Conservation (phyloP, 1,284 basidiomycete species). For the Austroboletus niveus region DNA sequence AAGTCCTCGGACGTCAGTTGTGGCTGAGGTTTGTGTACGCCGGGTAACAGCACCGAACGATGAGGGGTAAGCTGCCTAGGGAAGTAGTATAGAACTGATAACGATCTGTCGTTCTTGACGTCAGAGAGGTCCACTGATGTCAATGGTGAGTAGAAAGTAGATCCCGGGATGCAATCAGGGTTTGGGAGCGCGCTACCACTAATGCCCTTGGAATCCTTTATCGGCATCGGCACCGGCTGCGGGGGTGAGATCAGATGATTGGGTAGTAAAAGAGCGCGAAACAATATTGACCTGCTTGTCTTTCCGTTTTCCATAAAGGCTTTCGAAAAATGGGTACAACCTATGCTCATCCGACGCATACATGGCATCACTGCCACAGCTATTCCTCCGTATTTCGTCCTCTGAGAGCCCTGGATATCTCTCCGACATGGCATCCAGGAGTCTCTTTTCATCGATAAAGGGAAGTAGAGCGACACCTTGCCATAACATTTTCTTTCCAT, state of each 20-base stretch:
- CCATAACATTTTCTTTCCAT: slow-evolving; percentile 99
- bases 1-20: slow-evolving; percentile 71
- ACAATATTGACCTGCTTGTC: slow-evolving; percentile 63
- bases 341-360: slow-evolving; percentile 86
- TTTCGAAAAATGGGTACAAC: slow-evolving; percentile 84
- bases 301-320: slow-evolving; percentile 88
- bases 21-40: slow-evolving; percentile 60
- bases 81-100: slow-evolving; percentile 89
- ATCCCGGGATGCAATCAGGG: slow-evolving; percentile 87
- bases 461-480: slow-evolving; percentile 96
- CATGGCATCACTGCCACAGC: slow-evolving; percentile 82
- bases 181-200: slow-evolving; percentile 81
- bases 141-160: slow-evolving; percentile 83
- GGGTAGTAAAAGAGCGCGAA: not conserved
- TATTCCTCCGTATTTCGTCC: slow-evolving; percentile 83
- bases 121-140: slow-evolving; percentile 62
- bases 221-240: slow-evolving; percentile 70
- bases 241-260: slow-evolving; percentile 13
- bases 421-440: slow-evolving; percentile 80
- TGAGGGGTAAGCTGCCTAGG: slow-evolving; percentile 86
- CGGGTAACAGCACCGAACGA: slow-evolving; percentile 80
- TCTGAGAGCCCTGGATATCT: slow-evolving; percentile 75
- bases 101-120: slow-evolving; percentile 82
- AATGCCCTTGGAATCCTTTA: slow-evolving; percentile 73
- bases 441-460: slow-evolving; percentile 88